Conservation (phyloP, 768 basidiomycete species). For the Boletus edulis region DNA sequence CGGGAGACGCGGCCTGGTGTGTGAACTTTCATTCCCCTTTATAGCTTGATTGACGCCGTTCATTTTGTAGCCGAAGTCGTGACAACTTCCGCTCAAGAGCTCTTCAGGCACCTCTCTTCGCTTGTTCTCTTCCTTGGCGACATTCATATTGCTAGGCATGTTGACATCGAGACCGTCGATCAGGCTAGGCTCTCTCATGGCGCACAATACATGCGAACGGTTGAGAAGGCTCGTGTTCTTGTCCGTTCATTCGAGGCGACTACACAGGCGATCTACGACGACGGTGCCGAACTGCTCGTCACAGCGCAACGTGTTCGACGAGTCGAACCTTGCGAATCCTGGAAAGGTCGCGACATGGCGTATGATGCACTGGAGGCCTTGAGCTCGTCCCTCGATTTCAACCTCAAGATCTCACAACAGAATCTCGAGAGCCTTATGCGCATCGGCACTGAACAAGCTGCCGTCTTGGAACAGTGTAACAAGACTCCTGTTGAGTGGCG, state of each 20-base stretch:
- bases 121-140: slow-evolving; percentile 44
- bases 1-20: slow-evolving; percentile 22
- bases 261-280: slow-evolving; percentile 52
- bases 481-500: slow-evolving; percentile 45
- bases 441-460: slow-evolving; percentile 40
- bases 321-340: slow-evolving; percentile 24
- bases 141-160: slow-evolving; percentile 49
- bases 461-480: slow-evolving; percentile 37
- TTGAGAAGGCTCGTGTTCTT: slow-evolving; percentile 45
- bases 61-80: slow-evolving; percentile 20
- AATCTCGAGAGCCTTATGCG: slow-evolving; percentile 38
- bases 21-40: not conserved
- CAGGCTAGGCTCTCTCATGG: slow-evolving; percentile 34
- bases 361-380: slow-evolving; percentile 33
- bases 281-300: slow-evolving; percentile 41
- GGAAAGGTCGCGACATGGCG: slow-evolving; percentile 18
- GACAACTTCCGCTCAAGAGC: slow-evolving; percentile 29
- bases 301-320: slow-evolving; percentile 35
- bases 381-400: slow-evolving; percentile 30
- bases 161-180: slow-evolving; percentile 48
- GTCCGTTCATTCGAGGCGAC: slow-evolving; percentile 47
- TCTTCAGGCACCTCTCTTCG: slow-evolving; percentile 38
- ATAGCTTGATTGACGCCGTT: not conserved
- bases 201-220: slow-evolving; percentile 37
- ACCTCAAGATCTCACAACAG: slow-evolving; percentile 35